Conservation (phyloP, 1,139 yeast species). For the Pichia sp. region DNA sequence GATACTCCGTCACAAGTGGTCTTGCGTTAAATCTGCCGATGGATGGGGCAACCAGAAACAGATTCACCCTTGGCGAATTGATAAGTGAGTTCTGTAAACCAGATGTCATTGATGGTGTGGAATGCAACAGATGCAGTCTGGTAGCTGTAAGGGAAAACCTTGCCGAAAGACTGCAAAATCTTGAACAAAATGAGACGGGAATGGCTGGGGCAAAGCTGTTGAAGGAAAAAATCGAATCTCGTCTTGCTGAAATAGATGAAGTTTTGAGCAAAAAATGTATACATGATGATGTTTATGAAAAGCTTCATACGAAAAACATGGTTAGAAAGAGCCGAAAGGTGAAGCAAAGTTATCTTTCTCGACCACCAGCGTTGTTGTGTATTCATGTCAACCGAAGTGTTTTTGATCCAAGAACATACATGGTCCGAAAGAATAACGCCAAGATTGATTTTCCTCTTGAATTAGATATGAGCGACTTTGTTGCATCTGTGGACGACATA, state of each 20-base stretch:
- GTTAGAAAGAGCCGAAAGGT: slow-evolving; percentile 73
- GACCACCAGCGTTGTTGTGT: slow-evolving; percentile 81
- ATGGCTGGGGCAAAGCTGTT: slow-evolving; percentile 32
- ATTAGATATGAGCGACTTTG: slow-evolving; percentile 63
- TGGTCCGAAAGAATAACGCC: slow-evolving; percentile 78
- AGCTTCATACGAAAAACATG: slow-evolving; percentile 69
- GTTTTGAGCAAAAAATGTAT: slow-evolving; percentile 65
- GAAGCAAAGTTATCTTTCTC: slow-evolving; percentile 71
- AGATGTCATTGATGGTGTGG: slow-evolving; percentile 86
- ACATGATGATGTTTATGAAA: slow-evolving; percentile 73
- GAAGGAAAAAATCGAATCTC: slow-evolving; percentile 40
- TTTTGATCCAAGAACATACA: slow-evolving; percentile 80
- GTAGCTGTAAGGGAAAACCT: slow-evolving; percentile 54
- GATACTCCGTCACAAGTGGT: slow-evolving; percentile 78
- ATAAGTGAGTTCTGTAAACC: slow-evolving; percentile 71
- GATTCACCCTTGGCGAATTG: slow-evolving; percentile 50
- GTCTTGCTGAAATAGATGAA: slow-evolving; percentile 52
- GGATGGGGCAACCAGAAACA: slow-evolving; percentile 37
- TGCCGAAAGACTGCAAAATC: slow-evolving; percentile 36
- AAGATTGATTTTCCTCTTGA: slow-evolving; percentile 70
- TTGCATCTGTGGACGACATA: slow-evolving; percentile 64
- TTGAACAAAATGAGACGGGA: slow-evolving; percentile 24
- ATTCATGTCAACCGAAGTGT: slow-evolving; percentile 89
- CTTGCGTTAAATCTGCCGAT: slow-evolving; percentile 63
- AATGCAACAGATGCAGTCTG: slow-evolving; percentile 87